Base-by-base conservation (phyloP, 176 grass and related monocot species). In the Puya raimondii region DNA sequence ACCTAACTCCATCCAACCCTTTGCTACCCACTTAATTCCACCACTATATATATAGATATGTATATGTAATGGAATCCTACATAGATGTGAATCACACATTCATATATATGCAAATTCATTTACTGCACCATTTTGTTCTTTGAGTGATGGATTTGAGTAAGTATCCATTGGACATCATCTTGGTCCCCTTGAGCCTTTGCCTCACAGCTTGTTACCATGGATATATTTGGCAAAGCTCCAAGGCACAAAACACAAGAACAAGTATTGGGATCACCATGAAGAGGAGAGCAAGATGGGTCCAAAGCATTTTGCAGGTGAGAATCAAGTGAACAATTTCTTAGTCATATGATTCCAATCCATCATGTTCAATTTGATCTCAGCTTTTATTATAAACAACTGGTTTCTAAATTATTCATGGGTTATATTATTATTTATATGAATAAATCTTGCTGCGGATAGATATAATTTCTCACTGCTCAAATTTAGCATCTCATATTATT, bases 161-260 rank as follows among this genome's bases (percentile, higher is more conserved):
- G 52, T 72, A 77, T 52, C 72, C 72, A 27, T 74, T 85, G 69
- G 83, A 85, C 63, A 47, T 85, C 15, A 63, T 80, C 50, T 78
- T 85, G 13, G 77, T 85, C 14, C 83, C 76, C 25, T 53, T 57
- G 14, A 80, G 76, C 42, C 22, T 85, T n/a, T 71, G 56, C 56
- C 68, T 80, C 48, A 85, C 72, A 4, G 83, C 72, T 26, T 64
- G 22, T 23, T 85, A 85, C 61, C 83, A 85, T 72, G 10, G n/a
- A 23, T 85, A 64, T 33, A 57, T 74, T 64, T 80, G 71, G 71
- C 74, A 67, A 23, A 50, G 10, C 29, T 71, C 42, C 72, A 85
- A 80, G 25, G 77, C 51, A 54, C 51, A 72, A 8, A 12, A 33
- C 58, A 50, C 65, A 22, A 57, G 26, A 12, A 66, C 58, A 63